Evolutionary conservation across 2,329 filamentous ascomycete species (phyloP).

Genomic region (Rosellinia necatrix): DNA sequence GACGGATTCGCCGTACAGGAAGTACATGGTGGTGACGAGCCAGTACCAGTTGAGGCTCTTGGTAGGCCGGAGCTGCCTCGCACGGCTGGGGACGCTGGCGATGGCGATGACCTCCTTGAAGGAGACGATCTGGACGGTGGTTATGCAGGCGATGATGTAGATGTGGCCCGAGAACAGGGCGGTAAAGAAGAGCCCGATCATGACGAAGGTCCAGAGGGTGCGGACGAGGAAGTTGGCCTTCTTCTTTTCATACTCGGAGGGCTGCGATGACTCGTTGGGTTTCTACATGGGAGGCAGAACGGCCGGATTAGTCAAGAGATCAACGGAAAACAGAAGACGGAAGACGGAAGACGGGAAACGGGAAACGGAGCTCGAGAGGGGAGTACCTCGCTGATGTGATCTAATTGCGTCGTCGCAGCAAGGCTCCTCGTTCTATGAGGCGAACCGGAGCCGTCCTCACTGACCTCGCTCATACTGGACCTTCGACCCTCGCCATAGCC

Average conservation of each 20-base stretch:
- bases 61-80: conserved; percentile 87
- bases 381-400: conserved; percentile 46
- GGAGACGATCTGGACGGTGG: conserved; percentile 90
- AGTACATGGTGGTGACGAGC: conserved; percentile 98
- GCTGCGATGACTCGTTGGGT: conserved; percentile 45
- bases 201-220: conserved; percentile 96
- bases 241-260: conserved; percentile 93
- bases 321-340: not conserved
- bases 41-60: conserved; percentile 99
- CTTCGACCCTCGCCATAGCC: conserved; percentile 61
- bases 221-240: conserved; percentile 97
- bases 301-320: not conserved
- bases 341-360: not conserved
- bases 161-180: conserved; percentile 96
- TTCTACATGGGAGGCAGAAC: conserved; percentile 44
- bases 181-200: conserved; percentile 92
- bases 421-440: conserved; percentile 38
- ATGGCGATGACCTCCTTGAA: conserved; percentile 99
- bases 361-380: conserved; percentile 30
- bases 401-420: conserved; percentile 35
- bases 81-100: conserved; percentile 88
- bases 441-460: conserved; percentile 58
- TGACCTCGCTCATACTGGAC: conserved; percentile 73
- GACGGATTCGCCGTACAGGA: conserved; percentile 96
- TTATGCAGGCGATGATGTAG: conserved; percentile 93